A percentile compares a stretch with the other conserved stretches of the same genome.
These are phyloP conservation scores for Ascochyta fabae DNA, from an alignment of 2,329 filamentous ascomycete genomes.

Conservation along the genomic window DNA sequence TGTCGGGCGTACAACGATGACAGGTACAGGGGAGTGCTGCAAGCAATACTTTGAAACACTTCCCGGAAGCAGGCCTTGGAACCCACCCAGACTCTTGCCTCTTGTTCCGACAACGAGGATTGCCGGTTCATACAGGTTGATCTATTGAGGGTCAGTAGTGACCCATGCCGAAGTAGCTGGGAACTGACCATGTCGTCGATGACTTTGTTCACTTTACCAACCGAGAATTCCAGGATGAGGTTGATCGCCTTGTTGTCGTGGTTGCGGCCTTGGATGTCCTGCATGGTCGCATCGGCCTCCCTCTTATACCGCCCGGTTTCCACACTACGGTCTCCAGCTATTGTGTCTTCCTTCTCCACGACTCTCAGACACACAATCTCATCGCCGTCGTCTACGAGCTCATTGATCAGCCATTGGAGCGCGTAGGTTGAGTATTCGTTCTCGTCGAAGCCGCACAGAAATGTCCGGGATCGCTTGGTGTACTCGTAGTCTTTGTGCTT, in stretches of 20 bases:
- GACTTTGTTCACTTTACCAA: conserved; percentile 87
- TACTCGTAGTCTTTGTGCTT: conserved; percentile 87
- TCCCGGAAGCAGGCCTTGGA: conserved; percentile 85
- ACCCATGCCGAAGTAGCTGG: conserved; percentile 5
- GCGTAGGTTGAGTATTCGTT: conserved; percentile 93
- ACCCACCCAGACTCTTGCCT: conserved; percentile 81
- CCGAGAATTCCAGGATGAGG: conserved; percentile 82
- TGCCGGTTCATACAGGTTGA: conserved; percentile 88
- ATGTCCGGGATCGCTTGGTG: conserved; percentile 81
- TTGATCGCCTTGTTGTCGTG: conserved; percentile 82
- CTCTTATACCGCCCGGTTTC: conserved; percentile 75
- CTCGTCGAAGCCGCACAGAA: conserved; percentile 89
- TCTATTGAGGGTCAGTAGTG: conserved; percentile 59
- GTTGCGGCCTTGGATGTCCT: conserved; percentile 80
- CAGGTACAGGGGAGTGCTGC: conserved; percentile 90
- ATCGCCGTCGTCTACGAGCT: conserved; percentile 91
- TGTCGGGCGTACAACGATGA: conserved; percentile 87
- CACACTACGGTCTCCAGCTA: conserved; percentile 65
- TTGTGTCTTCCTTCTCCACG: conserved; percentile 80
- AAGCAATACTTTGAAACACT: conserved; percentile 95
- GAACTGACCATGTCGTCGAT: conserved; percentile 81
- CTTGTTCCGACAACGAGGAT: conserved; percentile 90
- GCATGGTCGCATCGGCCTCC: conserved; percentile 76
- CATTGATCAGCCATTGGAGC: conserved; percentile 88
- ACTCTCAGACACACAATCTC: conserved; percentile 91